Percentiles rank a stretch among this genome's conserved stretches.
Conservation (phyloP, 2,329 filamentous ascomycete species). For the Penicillium sp. region DNA sequence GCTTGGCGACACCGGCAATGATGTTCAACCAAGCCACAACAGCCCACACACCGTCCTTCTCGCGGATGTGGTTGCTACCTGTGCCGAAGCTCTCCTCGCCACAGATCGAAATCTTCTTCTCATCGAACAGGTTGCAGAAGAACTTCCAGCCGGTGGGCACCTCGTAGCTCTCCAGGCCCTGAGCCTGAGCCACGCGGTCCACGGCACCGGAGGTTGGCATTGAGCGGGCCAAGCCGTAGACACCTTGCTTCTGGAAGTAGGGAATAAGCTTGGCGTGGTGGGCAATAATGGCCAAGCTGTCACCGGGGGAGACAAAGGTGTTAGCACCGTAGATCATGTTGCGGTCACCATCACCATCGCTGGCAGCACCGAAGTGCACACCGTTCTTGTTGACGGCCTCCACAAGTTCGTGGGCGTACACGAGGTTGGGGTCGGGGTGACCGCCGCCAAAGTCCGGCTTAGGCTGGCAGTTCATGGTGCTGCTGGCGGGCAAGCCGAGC, state of each 20-base stretch:
- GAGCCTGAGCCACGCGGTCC: constrained; percentile 92
- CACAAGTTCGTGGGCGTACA: constrained; percentile 92
- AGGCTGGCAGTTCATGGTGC: constrained; percentile 88
- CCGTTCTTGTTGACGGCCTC: constrained; percentile 87
- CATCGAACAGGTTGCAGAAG: constrained; percentile 94
- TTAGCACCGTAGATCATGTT: constrained; percentile 99
- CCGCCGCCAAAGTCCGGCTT: constrained; percentile 95
- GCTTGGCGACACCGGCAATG: constrained; percentile 86
- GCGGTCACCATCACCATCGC: constrained; percentile 94
- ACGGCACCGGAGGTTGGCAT: constrained; percentile 98
- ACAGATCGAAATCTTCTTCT: constrained; percentile 95
- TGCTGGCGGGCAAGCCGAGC: constrained; percentile 73
- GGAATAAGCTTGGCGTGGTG: constrained; percentile 95
- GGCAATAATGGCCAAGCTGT: constrained; percentile 96
- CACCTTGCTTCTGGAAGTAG: constrained; percentile 96
- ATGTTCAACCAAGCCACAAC: constrained; percentile 98
- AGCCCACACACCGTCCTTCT: constrained; percentile 98
- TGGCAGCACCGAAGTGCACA: constrained; percentile 94
- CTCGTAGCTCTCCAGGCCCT: constrained; percentile 88
- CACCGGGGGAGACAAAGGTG: constrained; percentile 92
- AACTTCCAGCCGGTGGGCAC: constrained; percentile 99
- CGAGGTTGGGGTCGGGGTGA: constrained; percentile 96
- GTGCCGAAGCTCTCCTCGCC: constrained; percentile 98
- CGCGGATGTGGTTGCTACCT: constrained; percentile 96
- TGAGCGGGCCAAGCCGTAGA: constrained; percentile 90